These are phyloP conservation scores for Pisolithus orientalis DNA, from an alignment of 768 basidiomycete species.

Conservation along the genomic window DNA sequence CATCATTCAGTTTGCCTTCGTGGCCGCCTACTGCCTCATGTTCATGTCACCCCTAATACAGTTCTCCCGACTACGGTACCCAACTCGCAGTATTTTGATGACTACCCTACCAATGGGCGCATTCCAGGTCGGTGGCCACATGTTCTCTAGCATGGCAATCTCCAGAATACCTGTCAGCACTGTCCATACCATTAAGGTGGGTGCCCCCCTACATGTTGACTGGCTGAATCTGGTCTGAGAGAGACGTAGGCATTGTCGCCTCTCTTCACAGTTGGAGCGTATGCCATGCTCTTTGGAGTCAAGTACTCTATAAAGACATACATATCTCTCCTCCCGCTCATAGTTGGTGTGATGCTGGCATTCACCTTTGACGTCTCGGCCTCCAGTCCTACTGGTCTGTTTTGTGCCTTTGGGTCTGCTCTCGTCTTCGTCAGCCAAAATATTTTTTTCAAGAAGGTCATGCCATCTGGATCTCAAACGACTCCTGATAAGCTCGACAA, in stretches of 20 bases:
- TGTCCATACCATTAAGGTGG: conserved; percentile 98
- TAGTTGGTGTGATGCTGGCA: conserved; percentile 94
- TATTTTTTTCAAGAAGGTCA: conserved; percentile 98
- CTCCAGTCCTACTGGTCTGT: conserved; percentile 79
- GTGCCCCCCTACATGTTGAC: not conserved
- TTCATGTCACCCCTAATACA: conserved; percentile 72
- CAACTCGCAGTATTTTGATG: conserved; percentile 64
- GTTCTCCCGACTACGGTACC: conserved; percentile 62
- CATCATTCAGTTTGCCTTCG: conserved; percentile 95
- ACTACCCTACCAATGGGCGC: conserved; percentile 92
- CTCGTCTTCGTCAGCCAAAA: conserved; percentile 96
- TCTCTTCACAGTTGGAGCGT: conserved; percentile 93
- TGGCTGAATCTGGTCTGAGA: conserved; percentile 1
- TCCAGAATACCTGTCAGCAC: conserved; percentile 95
- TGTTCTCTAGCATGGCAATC: conserved; percentile 97
- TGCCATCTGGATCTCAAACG: conserved; percentile 57
- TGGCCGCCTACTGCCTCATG: conserved; percentile 79
- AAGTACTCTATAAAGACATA: conserved; percentile 91
- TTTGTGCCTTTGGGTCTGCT: conserved; percentile 95
- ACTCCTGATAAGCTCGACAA: conserved; percentile 86
- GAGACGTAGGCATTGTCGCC: conserved; percentile 81
- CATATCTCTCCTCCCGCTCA: conserved; percentile 89
- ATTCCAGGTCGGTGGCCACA: conserved; percentile 97
- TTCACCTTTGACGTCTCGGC: conserved; percentile 90
- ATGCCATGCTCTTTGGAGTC: conserved; percentile 89